phyloP scores from a whole-genome alignment of 2,329 filamentous ascomycete species.

The Pezicula radicicola region DNA sequence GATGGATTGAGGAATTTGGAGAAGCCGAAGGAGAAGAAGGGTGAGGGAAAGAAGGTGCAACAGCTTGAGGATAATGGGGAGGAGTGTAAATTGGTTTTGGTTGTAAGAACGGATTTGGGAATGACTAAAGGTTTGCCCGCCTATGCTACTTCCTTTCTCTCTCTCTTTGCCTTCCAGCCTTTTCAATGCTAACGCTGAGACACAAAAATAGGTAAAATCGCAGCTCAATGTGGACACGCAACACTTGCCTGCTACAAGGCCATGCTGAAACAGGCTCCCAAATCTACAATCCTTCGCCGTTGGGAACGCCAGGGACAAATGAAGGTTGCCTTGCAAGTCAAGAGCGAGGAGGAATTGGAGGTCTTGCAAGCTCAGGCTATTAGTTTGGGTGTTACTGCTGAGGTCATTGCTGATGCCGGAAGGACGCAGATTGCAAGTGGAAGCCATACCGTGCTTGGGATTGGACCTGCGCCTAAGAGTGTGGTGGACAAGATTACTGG shows the following conservation, averaged over 20 bases:
- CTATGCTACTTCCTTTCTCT: not conserved
- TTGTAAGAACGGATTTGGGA: constrained; percentile 89
- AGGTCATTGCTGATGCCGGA: constrained; percentile 92
- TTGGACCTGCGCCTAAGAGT: constrained; percentile 79
- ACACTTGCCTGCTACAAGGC: constrained; percentile 96
- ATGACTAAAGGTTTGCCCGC: constrained; percentile 84
- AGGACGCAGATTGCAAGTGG: constrained; percentile 94
- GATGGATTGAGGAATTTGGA: constrained; percentile 47
- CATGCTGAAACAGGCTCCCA: constrained; percentile 53
- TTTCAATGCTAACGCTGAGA: constrained; percentile 3
- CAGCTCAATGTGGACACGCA: constrained; percentile 92
- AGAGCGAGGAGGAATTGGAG: constrained; percentile 80
- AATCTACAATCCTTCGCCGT: constrained; percentile 65
- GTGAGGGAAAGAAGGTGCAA: constrained; percentile 42
- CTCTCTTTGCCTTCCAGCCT: constrained; percentile 3
- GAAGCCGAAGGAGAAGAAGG: constrained; percentile 29
- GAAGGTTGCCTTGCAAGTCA: constrained; percentile 89
- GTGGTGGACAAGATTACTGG: constrained; percentile 85
- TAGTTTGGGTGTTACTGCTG: constrained; percentile 80
- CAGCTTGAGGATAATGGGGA: constrained; percentile 48
- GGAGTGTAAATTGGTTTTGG: constrained; percentile 91
- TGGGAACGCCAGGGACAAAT: constrained; percentile 89
- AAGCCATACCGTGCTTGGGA: constrained; percentile 86
- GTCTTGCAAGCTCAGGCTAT: constrained; percentile 73
- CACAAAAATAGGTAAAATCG: constrained; percentile 76